Evolutionary conservation across 2,329 filamentous ascomycete species (phyloP).

Genomic region (Lasiodiplodia gonubiensis): DNA sequence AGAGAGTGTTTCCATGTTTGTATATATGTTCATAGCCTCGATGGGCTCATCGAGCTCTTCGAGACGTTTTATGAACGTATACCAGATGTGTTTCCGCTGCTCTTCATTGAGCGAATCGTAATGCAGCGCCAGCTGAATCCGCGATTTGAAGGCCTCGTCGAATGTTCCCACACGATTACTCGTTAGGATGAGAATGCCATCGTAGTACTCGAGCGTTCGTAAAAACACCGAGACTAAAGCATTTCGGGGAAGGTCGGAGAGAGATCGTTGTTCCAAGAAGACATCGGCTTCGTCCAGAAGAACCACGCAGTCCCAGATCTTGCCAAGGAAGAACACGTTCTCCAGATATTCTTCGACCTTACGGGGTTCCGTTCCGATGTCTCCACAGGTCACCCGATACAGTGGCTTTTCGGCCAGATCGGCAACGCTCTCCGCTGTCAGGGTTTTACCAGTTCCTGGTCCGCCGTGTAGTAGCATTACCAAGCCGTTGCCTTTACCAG

Average conservation of each 20-base stretch:
- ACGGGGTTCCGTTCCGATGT: background rate
- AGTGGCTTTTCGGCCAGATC: conserved; percentile 39
- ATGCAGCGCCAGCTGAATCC: conserved; percentile 41
- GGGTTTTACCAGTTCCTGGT: conserved; percentile 29
- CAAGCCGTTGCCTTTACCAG: conserved; percentile 41
- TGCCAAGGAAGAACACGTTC: background rate
- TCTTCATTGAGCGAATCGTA: conserved; percentile 30
- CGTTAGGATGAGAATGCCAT: conserved; percentile 40
- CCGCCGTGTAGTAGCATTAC: conserved; percentile 34
- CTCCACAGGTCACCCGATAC: conserved; percentile 34
- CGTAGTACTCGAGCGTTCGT: conserved; percentile 4
- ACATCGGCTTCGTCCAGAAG: conserved; percentile 25
- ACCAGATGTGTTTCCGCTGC: conserved; percentile 37
- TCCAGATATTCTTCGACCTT: background rate
- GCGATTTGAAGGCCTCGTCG: conserved; percentile 39
- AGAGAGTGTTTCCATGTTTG: conserved; percentile 39
- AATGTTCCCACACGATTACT: conserved; percentile 43
- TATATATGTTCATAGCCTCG: conserved; percentile 18
- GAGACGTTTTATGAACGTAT: conserved; percentile 38
- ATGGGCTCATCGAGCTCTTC: conserved; percentile 45
- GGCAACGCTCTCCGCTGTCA: conserved; percentile 42
- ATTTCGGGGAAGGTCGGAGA: background rate
- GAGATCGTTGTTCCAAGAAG: conserved; percentile 11
- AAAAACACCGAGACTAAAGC: background rate
- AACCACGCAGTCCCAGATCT: background rate